phyloP scores from a whole-genome alignment of 768 basidiomycete species.

The Tricholomella constricta region DNA sequence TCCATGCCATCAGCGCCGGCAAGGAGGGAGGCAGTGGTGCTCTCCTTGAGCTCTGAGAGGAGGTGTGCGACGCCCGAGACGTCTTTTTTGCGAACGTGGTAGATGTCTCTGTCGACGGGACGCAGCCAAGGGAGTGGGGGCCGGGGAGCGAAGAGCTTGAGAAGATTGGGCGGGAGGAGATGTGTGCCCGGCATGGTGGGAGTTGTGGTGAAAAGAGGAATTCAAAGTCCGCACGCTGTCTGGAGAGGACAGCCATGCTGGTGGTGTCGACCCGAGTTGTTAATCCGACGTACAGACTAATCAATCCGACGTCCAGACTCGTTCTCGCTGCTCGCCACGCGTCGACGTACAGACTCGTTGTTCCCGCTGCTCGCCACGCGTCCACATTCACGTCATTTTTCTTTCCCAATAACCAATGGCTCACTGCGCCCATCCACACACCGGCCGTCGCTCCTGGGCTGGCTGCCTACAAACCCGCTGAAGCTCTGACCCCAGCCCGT shows the following conservation, averaged over 20 bases:
- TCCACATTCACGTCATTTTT: slow-evolving; percentile 57
- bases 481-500: slow-evolving; percentile 48
- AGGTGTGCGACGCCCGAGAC: slow-evolving; percentile 78
- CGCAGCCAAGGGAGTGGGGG: slow-evolving; percentile 86
- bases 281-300: too few relatives aligned
- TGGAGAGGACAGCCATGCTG: slow-evolving; percentile 5
- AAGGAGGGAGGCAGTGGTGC: slow-evolving; percentile 68
- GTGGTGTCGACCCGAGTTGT: too few relatives aligned
- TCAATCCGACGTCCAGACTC: not conserved
- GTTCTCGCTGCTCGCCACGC: too few relatives aligned
- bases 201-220: not conserved
- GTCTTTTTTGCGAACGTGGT: slow-evolving; percentile 67
- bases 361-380: too few relatives aligned
- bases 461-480: slow-evolving; percentile 36
- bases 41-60: slow-evolving; percentile 73
- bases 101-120: slow-evolving; percentile 82
- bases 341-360: not conserved
- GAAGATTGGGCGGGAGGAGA: slow-evolving; percentile 91
- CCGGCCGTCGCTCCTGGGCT: slow-evolving; percentile 19
- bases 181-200: slow-evolving; percentile 69
- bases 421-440: slow-evolving; percentile 2
- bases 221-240: slow-evolving; percentile 23
- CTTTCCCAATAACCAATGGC: slow-evolving; percentile 63
- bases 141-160: slow-evolving; percentile 94
- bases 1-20: slow-evolving; percentile 72